A percentile compares a stretch with the other conserved stretches of the same genome.
Evolutionary conservation across 176 grass and related monocot species (phyloP).

Genomic region (Paspalum notatum): DNA sequence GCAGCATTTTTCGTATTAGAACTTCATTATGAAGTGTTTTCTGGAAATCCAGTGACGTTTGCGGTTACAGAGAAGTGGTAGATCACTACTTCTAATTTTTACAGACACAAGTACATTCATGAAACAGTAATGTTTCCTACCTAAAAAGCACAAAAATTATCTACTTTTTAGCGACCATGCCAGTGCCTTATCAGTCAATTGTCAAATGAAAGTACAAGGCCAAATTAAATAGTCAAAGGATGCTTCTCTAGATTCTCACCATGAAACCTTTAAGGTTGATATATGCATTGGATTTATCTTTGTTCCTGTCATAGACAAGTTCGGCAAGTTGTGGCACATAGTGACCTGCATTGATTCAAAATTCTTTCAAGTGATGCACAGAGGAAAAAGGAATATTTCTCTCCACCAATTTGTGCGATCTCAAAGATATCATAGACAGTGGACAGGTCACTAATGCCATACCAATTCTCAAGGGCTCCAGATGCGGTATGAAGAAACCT

Average conservation of each 20-base stretch:
- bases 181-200: neutral
- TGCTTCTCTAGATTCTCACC: constrained; percentile 47
- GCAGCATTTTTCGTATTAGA: neutral
- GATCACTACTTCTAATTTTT: neutral
- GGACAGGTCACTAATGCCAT: neutral
- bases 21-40: neutral
- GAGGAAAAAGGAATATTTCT: constrained; percentile 15
- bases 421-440: constrained; percentile 12
- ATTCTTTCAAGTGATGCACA: constrained; percentile 15
- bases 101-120: neutral
- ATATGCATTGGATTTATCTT: constrained; percentile 44
- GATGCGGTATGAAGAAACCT: neutral
- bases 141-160: neutral
- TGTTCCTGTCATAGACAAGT: constrained; percentile 76
- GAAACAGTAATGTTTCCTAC: neutral
- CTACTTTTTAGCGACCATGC: constrained; percentile 1
- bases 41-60: neutral
- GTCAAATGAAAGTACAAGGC: constrained; percentile 13
- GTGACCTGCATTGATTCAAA: constrained; percentile 63
- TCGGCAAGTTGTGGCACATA: constrained; percentile 90
- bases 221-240: constrained; percentile 21
- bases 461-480: neutral
- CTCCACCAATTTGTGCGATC: neutral
- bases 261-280: constrained; percentile 95
- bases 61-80: neutral